Evolutionary conservation across 148 eudicot genomes (phyloP), one percentile per base, ranked within the genome.

Genomic region (Vaccinium vitisidaea): DNA sequence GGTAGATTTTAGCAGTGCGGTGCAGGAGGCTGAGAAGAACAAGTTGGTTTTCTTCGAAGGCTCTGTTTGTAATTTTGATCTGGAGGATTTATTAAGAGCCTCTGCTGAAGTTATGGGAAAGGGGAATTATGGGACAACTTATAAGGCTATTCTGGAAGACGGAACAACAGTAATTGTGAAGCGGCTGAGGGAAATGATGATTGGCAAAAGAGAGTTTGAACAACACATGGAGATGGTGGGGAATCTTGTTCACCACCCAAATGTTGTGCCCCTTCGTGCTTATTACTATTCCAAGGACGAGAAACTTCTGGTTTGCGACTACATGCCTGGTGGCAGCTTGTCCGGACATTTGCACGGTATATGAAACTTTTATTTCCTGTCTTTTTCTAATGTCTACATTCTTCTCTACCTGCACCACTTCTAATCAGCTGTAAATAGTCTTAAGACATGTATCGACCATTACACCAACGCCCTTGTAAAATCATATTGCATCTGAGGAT

Each of bases 41-140:
- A 93, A 92, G 82, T 74, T 97, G 82, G 94, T 92, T 81, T 97
- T 97, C 93, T 93, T 95, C 70, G 92, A 93, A 87, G 94, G 92
- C 3, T 89, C 89, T 83, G 87, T 95, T 13, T 92, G 85, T 59
- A 94, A 89, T 71, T 97, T 97, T 86, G 95, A 97, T 88, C 96
- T 97, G 12, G 99, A 97, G 82, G 98, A 97, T 88, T 82, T 97
- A 27, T 84, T 97, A 87, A 92, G 96, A 91, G 99, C 99, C 80
- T 94, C 98, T 56, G 99, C 98, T 16, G 99, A 97, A 89, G 98
- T 97, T 46, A 87, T 94, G 61, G 99, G 99, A 48, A 96, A 96
- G 85, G 99, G 99, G 75, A 93, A 89, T 82, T 95, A 90, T 54
- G 98, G 99, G 2, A 93, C 99, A 30, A 93, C 98, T 18, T 97